Conservation (phyloP, 2,329 filamentous ascomycete species). For the Colletotrichum coccodes region DNA sequence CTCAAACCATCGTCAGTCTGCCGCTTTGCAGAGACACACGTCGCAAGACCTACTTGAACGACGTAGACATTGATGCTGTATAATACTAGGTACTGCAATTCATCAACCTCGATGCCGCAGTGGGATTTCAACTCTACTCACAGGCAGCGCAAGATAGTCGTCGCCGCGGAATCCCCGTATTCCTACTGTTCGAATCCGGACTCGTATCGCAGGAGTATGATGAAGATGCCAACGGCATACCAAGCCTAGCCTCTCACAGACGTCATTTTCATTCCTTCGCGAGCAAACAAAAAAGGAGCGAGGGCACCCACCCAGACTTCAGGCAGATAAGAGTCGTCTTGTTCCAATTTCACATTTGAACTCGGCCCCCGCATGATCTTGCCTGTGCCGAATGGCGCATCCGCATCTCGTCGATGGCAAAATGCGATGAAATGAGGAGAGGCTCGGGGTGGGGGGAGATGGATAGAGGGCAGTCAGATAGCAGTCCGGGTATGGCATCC, state of each 20-base stretch:
- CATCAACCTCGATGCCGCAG: not conserved
- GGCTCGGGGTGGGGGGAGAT: not conserved
- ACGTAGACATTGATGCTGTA: conserved; percentile 36
- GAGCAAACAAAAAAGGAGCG: no score
- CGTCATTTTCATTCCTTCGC: not conserved
- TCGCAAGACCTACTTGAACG: not conserved
- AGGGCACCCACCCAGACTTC: conserved; percentile 34
- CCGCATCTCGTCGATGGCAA: conserved; percentile 12
- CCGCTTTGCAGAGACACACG: not conserved
- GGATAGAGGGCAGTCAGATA: not conserved
- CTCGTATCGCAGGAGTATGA: conserved; percentile 33
- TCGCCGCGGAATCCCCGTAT: conserved; percentile 34
- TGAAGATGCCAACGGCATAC: conserved; percentile 32
- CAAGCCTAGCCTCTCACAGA: conserved; percentile 13
- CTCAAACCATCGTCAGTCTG: not conserved
- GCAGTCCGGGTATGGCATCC: not conserved
- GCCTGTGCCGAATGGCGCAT: not conserved
- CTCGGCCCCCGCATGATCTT: conserved; percentile 26
- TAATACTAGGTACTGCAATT: conserved; percentile 34
- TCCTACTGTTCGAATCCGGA: conserved; percentile 34
- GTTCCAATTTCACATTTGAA: conserved; percentile 24
- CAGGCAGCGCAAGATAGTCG: conserved; percentile 34
- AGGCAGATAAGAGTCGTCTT: conserved; percentile 32
- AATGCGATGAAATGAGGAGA: not conserved
- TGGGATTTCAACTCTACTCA: not conserved